Evolutionary conservation across 768 basidiomycete species (phyloP).

Genomic region (Podaxis pistillaris): DNA sequence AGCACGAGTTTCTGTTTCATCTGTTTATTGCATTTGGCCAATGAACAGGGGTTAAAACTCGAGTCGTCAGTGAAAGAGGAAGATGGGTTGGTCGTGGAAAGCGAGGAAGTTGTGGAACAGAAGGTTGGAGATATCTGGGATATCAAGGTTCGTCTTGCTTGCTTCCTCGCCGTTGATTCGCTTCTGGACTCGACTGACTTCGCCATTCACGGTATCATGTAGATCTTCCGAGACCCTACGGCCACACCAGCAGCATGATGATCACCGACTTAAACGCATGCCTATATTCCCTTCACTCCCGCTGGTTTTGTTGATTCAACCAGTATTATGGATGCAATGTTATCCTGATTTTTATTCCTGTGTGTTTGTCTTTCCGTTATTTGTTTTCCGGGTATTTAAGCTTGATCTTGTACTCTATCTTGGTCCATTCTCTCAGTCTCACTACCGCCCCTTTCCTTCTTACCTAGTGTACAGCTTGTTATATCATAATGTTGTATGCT

Average conservation of each 20-base stretch:
- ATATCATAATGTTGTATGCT: conserved; percentile 22
- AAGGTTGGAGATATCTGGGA: conserved; percentile 74
- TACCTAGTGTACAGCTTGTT: conserved; percentile 14
- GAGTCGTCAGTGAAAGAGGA: conserved; percentile 44
- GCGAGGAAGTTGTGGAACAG: conserved; percentile 27
- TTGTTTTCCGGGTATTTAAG: neutral
- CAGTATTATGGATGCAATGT: neutral
- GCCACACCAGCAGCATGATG: conserved; percentile 39
- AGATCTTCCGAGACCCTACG: conserved; percentile 50
- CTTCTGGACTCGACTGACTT: neutral
- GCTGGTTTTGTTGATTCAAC: neutral
- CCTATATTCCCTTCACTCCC: neutral
- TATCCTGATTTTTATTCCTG: conserved; percentile 9
- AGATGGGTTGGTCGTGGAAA: conserved; percentile 36
- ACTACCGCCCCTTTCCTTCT: neutral
- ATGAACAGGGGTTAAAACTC: conserved; percentile 91
- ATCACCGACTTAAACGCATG: neutral
- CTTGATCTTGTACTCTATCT: conserved; percentile 9
- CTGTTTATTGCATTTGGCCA: conserved; percentile 92
- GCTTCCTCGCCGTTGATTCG: neutral
- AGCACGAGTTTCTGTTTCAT: conserved; percentile 99
- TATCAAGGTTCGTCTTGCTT: conserved; percentile 52
- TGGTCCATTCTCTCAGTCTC: neutral
- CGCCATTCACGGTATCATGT: neutral
- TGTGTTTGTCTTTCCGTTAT: conserved; percentile 15